Evolutionary conservation across 1,139 yeast genomes (phyloP).

Genomic region (Sugiyamaella castrensis): DNA sequence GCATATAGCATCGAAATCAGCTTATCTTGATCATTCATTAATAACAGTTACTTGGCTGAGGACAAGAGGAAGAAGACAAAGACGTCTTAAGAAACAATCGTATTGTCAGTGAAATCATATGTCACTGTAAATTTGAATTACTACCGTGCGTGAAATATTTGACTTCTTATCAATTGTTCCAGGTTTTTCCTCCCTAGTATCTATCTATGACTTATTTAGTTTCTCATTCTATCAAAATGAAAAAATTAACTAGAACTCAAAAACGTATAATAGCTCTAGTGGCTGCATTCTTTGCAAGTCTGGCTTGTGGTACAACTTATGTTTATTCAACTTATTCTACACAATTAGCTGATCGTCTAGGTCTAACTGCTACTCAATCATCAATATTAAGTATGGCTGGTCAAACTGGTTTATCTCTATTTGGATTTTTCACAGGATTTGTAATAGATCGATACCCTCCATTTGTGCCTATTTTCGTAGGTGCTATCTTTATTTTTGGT

Average conservation of each 20-base stretch:
- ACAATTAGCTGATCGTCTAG: slow-evolving; percentile 52
- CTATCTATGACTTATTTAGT: background rate
- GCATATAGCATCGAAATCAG: no score
- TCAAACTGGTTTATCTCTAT: slow-evolving; percentile 54
- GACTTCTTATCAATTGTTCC: no score
- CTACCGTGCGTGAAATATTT: no score
- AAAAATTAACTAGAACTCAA: slow-evolving; percentile 10
- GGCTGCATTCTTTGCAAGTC: slow-evolving; percentile 38
- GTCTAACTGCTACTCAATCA: slow-evolving; percentile 53
- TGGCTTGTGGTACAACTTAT: slow-evolving; percentile 58
- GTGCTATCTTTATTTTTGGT: slow-evolving; percentile 27
- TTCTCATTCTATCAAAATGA: background rate
- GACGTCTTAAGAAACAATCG: no score
- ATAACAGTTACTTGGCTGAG: no score
- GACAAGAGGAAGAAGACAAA: no score
- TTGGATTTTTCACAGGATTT: slow-evolving; percentile 57
- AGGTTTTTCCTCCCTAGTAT: no score
- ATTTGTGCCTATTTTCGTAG: slow-evolving; percentile 42
- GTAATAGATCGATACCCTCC: slow-evolving; percentile 55
- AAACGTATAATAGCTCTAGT: slow-evolving; percentile 21
- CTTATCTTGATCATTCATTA: no score
- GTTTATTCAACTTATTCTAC: slow-evolving; percentile 60
- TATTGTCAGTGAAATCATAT: no score
- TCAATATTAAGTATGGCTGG: slow-evolving; percentile 56
- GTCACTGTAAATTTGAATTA: no score